A percentile compares a stretch with the other conserved stretches of the same genome.
phyloP scores from a whole-genome alignment of 83 land plant genomes.

The Thuja plicata region DNA sequence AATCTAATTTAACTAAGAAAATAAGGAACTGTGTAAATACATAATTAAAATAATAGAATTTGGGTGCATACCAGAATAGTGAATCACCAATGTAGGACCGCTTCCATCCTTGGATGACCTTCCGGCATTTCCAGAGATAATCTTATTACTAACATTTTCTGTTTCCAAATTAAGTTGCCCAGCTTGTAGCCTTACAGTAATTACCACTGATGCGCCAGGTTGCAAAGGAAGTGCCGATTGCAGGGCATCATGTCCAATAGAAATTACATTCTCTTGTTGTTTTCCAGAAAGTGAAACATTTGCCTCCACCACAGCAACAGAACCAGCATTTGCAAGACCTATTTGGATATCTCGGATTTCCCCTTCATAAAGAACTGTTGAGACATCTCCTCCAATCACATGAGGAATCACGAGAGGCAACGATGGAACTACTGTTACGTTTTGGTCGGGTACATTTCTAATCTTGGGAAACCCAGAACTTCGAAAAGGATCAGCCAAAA shows the following conservation, averaged over 20 bases:
- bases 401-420: slow-evolving; percentile 79
- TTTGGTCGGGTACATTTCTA: slow-evolving; percentile 49
- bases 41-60: neutral
- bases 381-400: slow-evolving; percentile 85
- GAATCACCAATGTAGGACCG: slow-evolving; percentile 70
- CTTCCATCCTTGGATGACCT: slow-evolving; percentile 63
- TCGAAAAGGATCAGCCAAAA: slow-evolving; percentile 87
- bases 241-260: slow-evolving; percentile 58
- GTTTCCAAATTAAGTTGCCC: slow-evolving; percentile 64
- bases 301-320: slow-evolving; percentile 88
- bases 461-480: slow-evolving; percentile 60
- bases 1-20: neutral
- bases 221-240: slow-evolving; percentile 80
- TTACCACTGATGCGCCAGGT: slow-evolving; percentile 78
- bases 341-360: slow-evolving; percentile 90
- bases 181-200: slow-evolving; percentile 77
- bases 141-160: slow-evolving; percentile 44
- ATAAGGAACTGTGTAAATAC: neutral
- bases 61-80: slow-evolving; percentile 77
- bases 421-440: slow-evolving; percentile 76
- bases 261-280: slow-evolving; percentile 79
- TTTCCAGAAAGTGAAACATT: slow-evolving; percentile 81
- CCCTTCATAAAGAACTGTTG: slow-evolving; percentile 88
- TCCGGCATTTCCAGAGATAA: slow-evolving; percentile 26
- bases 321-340: slow-evolving; percentile 79